Percentiles rank a stretch among this genome's conserved stretches.
These are phyloP conservation scores for Neonectria magnoliae DNA, from an alignment of 2,329 filamentous ascomycete species.

Conservation along the genomic window DNA sequence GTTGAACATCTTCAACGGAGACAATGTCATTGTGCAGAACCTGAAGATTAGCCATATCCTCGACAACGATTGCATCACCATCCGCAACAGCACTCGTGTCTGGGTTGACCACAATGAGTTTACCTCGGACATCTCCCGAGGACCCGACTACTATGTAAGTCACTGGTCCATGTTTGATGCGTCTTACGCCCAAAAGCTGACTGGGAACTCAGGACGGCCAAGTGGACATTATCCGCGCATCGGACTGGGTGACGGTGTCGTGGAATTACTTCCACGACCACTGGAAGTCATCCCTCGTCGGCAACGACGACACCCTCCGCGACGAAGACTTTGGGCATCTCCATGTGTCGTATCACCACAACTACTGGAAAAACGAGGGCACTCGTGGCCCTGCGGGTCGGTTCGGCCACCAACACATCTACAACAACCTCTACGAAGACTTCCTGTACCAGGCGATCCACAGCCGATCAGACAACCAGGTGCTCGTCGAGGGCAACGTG, in stretches of 20 bases:
- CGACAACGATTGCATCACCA: slow-evolving; percentile 55
- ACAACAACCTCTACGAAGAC: slow-evolving; percentile 60
- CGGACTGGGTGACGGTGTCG: slow-evolving; percentile 57
- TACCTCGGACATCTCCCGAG: slow-evolving; percentile 51
- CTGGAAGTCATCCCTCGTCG: slow-evolving; percentile 58
- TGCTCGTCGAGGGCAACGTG: slow-evolving; percentile 60
- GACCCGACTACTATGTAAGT: slow-evolving; percentile 50
- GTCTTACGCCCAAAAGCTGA: background rate
- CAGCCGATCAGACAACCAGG: slow-evolving; percentile 59
- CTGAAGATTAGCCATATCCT: slow-evolving; percentile 49
- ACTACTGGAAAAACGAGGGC: slow-evolving; percentile 57
- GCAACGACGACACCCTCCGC: slow-evolving; percentile 52
- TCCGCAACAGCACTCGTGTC: slow-evolving; percentile 56
- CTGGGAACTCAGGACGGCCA: slow-evolving; percentile 52
- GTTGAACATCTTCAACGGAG: slow-evolving; percentile 47
- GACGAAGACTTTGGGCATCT: slow-evolving; percentile 55
- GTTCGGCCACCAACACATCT: slow-evolving; percentile 61
- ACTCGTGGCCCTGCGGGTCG: slow-evolving; percentile 59
- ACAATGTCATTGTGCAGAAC: slow-evolving; percentile 55
- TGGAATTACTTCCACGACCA: slow-evolving; percentile 62
- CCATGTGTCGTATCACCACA: slow-evolving; percentile 61
- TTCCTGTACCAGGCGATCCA: slow-evolving; percentile 60
- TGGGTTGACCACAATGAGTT: slow-evolving; percentile 62
- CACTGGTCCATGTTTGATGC: no score
- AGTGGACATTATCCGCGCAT: slow-evolving; percentile 56